A percentile compares a stretch with the other conserved stretches of the same genome.
phyloP scores from a whole-genome alignment of 345 rosid genomes.

The Arabis alpina region DNA sequence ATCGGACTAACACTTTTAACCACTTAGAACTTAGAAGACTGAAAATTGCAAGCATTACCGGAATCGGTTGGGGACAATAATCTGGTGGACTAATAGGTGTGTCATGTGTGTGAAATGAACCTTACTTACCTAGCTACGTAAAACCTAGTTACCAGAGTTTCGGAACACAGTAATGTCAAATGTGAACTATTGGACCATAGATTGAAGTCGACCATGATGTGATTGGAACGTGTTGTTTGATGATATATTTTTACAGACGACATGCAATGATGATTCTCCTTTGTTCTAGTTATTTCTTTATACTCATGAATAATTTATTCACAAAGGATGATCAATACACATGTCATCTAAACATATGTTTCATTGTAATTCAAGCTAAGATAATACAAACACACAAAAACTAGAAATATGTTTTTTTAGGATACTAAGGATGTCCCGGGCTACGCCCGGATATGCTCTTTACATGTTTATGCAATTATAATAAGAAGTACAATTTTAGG shows the following conservation, averaged over 20 bases:
- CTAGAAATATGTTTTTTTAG: too few species aligned
- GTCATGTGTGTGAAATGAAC: too few species aligned
- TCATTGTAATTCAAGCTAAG: neutral
- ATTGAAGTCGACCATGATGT: conserved; percentile 18
- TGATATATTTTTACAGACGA: conserved; percentile 16
- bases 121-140: too few species aligned
- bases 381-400: neutral
- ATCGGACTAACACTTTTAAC: too few species aligned
- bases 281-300: neutral
- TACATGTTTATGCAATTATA: too few species aligned
- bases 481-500: too few species aligned
- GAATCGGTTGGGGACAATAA: too few species aligned
- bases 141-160: neutral
- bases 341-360: neutral
- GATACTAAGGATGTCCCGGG: too few species aligned
- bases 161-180: conserved; percentile 14
- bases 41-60: too few species aligned
- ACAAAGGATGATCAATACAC: neutral
- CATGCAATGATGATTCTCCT: conserved; percentile 24
- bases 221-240: conserved; percentile 16
- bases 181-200: conserved; percentile 28
- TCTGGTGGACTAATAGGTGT: too few species aligned
- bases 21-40: too few species aligned
- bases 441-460: too few species aligned
- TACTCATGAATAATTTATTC: neutral